phyloP scores from a whole-genome alignment of 805 yeast species.

The Scheffersomyces spartinae region DNA sequence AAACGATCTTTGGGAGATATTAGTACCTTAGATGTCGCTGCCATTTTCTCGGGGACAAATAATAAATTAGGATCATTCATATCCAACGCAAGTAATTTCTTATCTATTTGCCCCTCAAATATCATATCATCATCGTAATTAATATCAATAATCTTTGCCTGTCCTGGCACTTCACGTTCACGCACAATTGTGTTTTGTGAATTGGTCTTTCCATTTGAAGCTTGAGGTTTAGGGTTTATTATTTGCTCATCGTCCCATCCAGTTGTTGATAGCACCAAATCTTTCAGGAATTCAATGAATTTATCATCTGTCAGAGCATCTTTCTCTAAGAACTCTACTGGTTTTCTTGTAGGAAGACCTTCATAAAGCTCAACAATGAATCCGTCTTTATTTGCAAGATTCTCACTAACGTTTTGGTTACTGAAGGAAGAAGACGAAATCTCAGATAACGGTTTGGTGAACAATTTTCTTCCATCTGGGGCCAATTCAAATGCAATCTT shows the following conservation, averaged over 20 bases:
- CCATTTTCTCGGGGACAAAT: slow-evolving; percentile 36
- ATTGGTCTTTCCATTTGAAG: slow-evolving; percentile 2
- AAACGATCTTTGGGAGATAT: slow-evolving; percentile 45
- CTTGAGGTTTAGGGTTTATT: slow-evolving; percentile 31
- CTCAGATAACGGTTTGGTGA: slow-evolving; percentile 24
- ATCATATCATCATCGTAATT: slow-evolving; percentile 50
- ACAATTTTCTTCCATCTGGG: slow-evolving; percentile 44
- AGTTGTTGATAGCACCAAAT: slow-evolving; percentile 54
- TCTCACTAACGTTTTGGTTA: slow-evolving; percentile 2
- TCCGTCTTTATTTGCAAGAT: not conserved
- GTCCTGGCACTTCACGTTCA: slow-evolving; percentile 8
- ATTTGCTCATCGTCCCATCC: slow-evolving; percentile 69
- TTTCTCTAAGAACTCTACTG: too few species aligned
- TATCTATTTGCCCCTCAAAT: slow-evolving; percentile 51
- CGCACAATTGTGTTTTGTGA: slow-evolving; percentile 3
- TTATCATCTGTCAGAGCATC: slow-evolving; percentile 15
- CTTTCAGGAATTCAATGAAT: slow-evolving; percentile 36
- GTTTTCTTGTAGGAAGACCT: too few species aligned
- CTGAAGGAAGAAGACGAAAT: slow-evolving; percentile 4
- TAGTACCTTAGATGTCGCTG: slow-evolving; percentile 14
- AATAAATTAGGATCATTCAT: slow-evolving; percentile 80
- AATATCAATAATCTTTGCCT: slow-evolving; percentile 7
- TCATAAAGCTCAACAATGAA: not conserved
- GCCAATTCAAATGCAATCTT: slow-evolving; percentile 50
- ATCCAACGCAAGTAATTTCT: slow-evolving; percentile 44